A percentile compares a stretch with the other conserved stretches of the same genome.
These are phyloP conservation scores for Paxillus rubicundulus DNA, from an alignment of 768 basidiomycete species.

Conservation along the genomic window DNA sequence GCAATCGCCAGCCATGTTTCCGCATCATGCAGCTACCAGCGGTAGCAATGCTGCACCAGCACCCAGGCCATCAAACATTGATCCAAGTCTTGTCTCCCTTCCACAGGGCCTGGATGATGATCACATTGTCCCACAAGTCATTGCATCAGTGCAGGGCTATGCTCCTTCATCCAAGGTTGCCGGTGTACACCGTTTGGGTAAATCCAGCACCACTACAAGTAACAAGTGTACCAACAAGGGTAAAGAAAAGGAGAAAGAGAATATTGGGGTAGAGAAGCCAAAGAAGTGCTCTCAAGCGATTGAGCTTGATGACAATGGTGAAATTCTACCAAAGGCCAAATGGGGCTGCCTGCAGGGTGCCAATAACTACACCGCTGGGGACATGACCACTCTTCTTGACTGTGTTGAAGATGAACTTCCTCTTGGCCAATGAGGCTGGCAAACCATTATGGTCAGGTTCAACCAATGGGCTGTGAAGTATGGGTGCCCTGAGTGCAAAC, in stretches of 20 bases:
- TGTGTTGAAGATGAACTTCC: slow-evolving; percentile 1
- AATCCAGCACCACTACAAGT: not conserved
- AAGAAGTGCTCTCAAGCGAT: not conserved
- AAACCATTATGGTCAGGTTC: not conserved
- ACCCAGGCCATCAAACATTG: no score
- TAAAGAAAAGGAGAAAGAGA: slow-evolving; percentile 2
- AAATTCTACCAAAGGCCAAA: not conserved
- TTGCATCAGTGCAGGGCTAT: no score
- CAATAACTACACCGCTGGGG: not conserved
- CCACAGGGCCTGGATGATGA: no score
- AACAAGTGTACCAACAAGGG: not conserved
- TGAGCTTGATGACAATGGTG: not conserved
- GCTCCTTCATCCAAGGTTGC: not conserved
- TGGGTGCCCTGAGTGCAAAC: no score
- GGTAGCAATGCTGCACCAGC: no score
- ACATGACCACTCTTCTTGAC: not conserved
- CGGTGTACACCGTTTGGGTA: not conserved
- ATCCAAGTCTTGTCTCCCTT: no score
- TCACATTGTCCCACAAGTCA: no score
- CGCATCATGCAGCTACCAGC: no score
- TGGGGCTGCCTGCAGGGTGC: not conserved
- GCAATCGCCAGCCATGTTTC: no score
- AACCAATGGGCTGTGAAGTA: not conserved
- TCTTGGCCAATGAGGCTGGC: slow-evolving; percentile 2
- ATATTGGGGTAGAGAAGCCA: not conserved